phyloP scores from a whole-genome alignment of 345 rosid genomes.

The Gossypium arboreum region DNA sequence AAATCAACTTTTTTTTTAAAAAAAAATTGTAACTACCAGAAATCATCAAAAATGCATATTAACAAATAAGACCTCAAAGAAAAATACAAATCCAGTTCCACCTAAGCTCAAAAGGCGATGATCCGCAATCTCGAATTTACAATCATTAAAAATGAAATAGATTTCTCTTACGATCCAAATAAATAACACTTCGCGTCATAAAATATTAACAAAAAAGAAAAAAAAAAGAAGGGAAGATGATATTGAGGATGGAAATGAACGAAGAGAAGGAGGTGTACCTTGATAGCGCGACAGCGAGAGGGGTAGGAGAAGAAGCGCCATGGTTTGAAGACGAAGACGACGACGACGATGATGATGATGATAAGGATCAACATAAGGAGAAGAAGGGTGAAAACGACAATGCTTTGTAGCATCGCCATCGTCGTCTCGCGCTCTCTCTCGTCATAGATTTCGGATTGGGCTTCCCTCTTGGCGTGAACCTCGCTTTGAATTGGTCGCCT shows the following conservation, averaged over 20 bases:
- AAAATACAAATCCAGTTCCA: neutral
- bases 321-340: constrained; percentile 70
- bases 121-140: neutral
- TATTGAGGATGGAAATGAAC: neutral
- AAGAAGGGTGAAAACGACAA: constrained; percentile 33
- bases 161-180: neutral
- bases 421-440: constrained; percentile 39
- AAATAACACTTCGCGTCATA: neutral
- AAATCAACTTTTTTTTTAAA: neutral
- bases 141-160: neutral
- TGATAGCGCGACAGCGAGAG: constrained; percentile 39
- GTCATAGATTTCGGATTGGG: constrained; percentile 38
- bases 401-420: constrained; percentile 51
- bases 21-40: no score
- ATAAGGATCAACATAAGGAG: constrained; percentile 62
- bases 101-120: neutral
- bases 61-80: neutral
- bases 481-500: constrained; percentile 80
- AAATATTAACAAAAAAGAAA: neutral
- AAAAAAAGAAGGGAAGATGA: neutral
- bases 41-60: neutral
- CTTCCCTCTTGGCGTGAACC: constrained; percentile 49
- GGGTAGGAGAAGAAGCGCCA: constrained; percentile 61
- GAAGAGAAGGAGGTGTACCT: constrained; percentile 34
- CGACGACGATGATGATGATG: constrained; percentile 51